These are phyloP conservation scores for Nannochloris sp. DNA, from an alignment of 139 green algal genomes.

Conservation along the genomic window DNA sequence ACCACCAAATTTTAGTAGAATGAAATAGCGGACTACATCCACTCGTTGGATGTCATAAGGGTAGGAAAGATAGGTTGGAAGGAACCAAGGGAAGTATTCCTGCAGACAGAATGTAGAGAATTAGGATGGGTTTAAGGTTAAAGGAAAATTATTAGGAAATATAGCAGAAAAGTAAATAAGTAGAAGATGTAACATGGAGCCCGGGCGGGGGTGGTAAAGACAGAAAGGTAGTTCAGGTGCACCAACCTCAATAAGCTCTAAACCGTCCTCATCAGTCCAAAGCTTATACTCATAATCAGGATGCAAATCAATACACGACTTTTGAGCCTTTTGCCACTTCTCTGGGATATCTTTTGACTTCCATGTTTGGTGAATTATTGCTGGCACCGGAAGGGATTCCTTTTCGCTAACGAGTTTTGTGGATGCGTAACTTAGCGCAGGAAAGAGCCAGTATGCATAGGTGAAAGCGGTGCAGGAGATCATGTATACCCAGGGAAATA, in stretches of 20 bases:
- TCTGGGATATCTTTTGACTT: conserved; percentile 27
- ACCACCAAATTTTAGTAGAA: conserved; percentile 40
- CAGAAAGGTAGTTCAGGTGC: background rate
- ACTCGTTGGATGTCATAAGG: conserved; percentile 43
- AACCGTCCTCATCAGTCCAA: conserved; percentile 38
- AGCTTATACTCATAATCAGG: conserved; percentile 41
- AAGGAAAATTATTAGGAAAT: background rate
- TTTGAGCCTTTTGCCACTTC: conserved; percentile 31
- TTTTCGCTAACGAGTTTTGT: background rate
- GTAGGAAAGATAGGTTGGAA: conserved; percentile 38
- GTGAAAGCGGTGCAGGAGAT: conserved; percentile 7
- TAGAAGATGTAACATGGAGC: background rate
- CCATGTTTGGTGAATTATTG: conserved; percentile 55
- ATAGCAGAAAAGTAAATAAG: no score
- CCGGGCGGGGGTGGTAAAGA: background rate
- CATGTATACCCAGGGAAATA: conserved; percentile 1
- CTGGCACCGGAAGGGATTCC: conserved; percentile 21
- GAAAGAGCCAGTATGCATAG: conserved; percentile 16
- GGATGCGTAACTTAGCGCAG: conserved; percentile 1
- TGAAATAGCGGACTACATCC: conserved; percentile 43
- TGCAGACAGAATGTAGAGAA: background rate
- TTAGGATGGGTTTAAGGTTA: background rate
- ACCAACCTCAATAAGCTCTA: conserved; percentile 29
- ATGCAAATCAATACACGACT: conserved; percentile 41
- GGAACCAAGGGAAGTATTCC: conserved; percentile 36